phyloP scores from a whole-genome alignment of 1,284 basidiomycete species.

The Microstroma glucosiphilum region DNA sequence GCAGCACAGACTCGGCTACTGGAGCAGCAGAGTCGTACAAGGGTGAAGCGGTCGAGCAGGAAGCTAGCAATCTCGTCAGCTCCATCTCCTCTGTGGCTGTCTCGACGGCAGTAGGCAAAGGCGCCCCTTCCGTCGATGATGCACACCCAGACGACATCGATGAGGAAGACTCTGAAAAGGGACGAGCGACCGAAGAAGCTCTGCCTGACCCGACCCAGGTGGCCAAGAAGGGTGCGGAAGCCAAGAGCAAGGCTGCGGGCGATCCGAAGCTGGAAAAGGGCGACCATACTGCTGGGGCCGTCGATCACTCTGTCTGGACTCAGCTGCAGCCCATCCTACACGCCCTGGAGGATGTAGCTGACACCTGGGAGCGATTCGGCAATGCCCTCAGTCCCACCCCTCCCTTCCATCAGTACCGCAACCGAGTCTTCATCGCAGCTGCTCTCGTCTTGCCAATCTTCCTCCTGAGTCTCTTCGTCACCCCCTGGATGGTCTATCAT shows the following conservation, averaged over 20 bases:
- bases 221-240: conserved; percentile 42
- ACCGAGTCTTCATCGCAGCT: conserved; percentile 45
- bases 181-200: conserved; percentile 15
- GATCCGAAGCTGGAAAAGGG: conserved; percentile 33
- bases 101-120: conserved; percentile 53
- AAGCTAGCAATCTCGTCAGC: conserved; percentile 54
- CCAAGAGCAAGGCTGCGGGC: conserved; percentile 50
- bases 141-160: conserved; percentile 10
- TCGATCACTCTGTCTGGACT: conserved; percentile 42
- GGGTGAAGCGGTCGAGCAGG: conserved; percentile 55
- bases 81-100: conserved; percentile 52
- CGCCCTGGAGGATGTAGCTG: conserved; percentile 56
- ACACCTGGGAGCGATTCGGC: conserved; percentile 52
- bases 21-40: conserved; percentile 51
- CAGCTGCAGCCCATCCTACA: conserved; percentile 52
- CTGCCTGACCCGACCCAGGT: conserved; percentile 51
- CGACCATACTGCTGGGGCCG: conserved; percentile 49
- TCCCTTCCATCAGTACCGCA: conserved; percentile 49
- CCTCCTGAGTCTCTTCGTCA: conserved; percentile 53
- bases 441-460: conserved; percentile 46
- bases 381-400: conserved; percentile 53
- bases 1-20: conserved; percentile 30
- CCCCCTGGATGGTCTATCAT: conserved; percentile 54
- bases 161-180: conserved; percentile 14
- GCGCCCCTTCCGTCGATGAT: conserved; percentile 2